Evolutionary conservation across 176 grass and related monocot species (phyloP).

Genomic region (Hyparrhenia diplandra): DNA sequence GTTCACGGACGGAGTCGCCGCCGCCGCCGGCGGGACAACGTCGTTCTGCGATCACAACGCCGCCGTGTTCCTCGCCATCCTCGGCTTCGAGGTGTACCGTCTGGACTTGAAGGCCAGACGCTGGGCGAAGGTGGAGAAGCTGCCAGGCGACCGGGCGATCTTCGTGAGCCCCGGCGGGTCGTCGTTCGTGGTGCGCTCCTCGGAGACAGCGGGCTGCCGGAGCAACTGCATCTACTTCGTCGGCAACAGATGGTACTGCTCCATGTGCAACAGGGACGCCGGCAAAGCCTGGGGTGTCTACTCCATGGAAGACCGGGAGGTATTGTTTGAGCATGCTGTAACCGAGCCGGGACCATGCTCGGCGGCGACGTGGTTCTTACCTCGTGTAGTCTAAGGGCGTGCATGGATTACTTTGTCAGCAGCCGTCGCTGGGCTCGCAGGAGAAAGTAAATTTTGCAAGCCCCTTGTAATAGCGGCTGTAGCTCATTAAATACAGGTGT

Average conservation of each 20-base stretch:
- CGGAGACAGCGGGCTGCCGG: neutral
- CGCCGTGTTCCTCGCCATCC: neutral
- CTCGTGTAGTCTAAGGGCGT: neutral
- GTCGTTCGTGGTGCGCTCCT: neutral
- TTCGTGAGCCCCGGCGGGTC: neutral
- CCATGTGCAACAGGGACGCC: neutral
- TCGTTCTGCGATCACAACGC: neutral
- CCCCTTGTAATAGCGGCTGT: too few relatives aligned
- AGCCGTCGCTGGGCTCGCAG: too few relatives aligned
- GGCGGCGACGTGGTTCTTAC: neutral
- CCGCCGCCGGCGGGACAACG: neutral
- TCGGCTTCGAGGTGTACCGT: neutral
- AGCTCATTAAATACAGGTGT: too few relatives aligned
- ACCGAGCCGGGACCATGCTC: neutral
- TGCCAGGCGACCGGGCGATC: neutral
- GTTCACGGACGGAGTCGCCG: neutral
- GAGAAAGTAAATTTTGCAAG: too few relatives aligned
- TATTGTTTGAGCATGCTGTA: slow-evolving; percentile 3
- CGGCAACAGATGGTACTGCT: neutral
- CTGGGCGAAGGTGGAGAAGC: neutral
- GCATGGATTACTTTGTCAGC: neutral
- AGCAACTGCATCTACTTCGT: slow-evolving; percentile 19
- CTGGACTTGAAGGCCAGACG: neutral
- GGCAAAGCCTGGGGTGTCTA: neutral
- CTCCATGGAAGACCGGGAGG: neutral